Base-by-base conservation (phyloP, 371 early-diverging fungal species). In the Mortierella sp. region DNA sequence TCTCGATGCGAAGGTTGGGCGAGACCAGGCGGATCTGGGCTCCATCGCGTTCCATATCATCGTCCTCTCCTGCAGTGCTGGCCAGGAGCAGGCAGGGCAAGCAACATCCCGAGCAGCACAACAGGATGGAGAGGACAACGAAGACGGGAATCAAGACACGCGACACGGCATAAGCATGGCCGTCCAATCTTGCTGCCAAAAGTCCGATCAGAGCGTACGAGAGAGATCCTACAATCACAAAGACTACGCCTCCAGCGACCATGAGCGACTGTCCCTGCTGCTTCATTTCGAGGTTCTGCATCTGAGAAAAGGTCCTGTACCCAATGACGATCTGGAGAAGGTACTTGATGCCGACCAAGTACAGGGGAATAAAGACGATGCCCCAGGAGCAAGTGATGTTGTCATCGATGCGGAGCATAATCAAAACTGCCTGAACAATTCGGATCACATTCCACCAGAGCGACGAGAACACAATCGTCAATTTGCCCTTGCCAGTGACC, bases 61-160 rank as follows among this genome's bases (percentile, higher is more conserved):
- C 76, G 1, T 86, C 86, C 1, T 71, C 80, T 4, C 29, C 41
- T 11, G 72, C 75, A 24, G 76, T 63, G n/a, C 75, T 81, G 18
- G 79, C 79, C 35, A 86, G 70, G 41, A 86, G 82, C 73, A 86
- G 51, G 75, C 94, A 94, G 43, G 97, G 97, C 74, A 95, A 86
- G 83, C 95, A 95, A 80, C 96, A 96, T 44, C 95, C 95, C 4
- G 92, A 89, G 71, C 96, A 95, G 84, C 95, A 95, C 46, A 96
- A 78, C 14, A 93, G 72, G 72, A 94, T 81, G 8, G 92, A 89
- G 76, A 95, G 83, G 7, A 94, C 89, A 78, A 98, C 93, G 80
- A 98, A 96, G 24, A 97, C 88, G 18, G 97, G 96, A 16, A 96
- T 92, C 82, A 97, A 89, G 24, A 97, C 94, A 41, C 91, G 88